phyloP scores from a whole-genome alignment of 257 asterid species.

The Plantago major region DNA sequence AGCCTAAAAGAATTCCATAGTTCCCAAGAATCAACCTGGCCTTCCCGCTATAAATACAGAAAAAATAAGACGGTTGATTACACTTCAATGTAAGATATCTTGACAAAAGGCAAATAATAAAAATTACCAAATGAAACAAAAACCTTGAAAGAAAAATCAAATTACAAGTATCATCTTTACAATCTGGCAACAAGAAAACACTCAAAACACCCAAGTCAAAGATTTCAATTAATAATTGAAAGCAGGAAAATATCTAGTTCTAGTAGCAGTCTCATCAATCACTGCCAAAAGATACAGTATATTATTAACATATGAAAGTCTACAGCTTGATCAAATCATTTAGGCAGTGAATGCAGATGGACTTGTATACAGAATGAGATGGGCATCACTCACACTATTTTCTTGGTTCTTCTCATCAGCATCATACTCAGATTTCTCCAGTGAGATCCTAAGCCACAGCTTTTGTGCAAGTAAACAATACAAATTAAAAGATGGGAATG shows the following conservation, averaged over 20 bases:
- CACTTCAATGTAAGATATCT: too few species aligned
- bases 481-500: conserved; percentile 24
- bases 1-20: conserved; percentile 87
- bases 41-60: neutral
- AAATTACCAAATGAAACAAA: conserved; percentile 5
- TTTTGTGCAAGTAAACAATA: conserved; percentile 34
- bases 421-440: conserved; percentile 65
- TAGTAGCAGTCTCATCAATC: neutral
- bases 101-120: neutral
- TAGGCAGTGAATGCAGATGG: conserved; percentile 1
- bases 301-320: neutral
- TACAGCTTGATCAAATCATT: neutral
- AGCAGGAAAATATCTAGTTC: neutral
- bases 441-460: conserved; percentile 97
- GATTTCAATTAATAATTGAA: neutral
- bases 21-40: conserved; percentile 83
- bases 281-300: neutral
- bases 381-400: conserved; percentile 48
- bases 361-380: conserved; percentile 4
- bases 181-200: neutral
- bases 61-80: too few species aligned
- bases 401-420: conserved; percentile 33
- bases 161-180: neutral
- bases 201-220: neutral
- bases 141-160: neutral